Conservation (phyloP, 2,329 filamentous ascomycete genomes). For the Aspergillus brasiliensis region DNA sequence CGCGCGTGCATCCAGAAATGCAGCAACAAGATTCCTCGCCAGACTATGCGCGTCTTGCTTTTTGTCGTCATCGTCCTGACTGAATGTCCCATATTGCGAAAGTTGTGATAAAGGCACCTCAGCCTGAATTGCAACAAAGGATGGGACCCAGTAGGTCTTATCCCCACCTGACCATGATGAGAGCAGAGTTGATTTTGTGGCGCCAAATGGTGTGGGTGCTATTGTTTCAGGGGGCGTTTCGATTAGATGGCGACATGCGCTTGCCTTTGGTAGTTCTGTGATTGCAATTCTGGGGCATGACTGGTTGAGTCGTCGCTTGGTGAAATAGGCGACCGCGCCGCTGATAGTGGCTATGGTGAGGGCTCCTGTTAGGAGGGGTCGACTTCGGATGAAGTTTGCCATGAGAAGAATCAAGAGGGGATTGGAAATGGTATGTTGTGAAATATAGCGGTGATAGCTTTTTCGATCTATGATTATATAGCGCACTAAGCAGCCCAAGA, state of each 20-base stretch:
- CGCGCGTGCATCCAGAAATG: not conserved
- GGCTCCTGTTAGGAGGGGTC: not conserved
- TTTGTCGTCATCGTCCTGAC: not conserved
- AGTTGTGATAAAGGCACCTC: slow-evolving; percentile 5
- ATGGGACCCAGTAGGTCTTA: slow-evolving; percentile 8
- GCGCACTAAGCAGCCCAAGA: too few relatives aligned
- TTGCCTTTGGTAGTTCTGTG: not conserved
- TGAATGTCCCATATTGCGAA: not conserved
- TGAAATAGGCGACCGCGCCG: not conserved
- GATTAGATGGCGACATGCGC: not conserved
- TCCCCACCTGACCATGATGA: not conserved
- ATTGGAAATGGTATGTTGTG: not conserved
- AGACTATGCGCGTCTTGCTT: not conserved
- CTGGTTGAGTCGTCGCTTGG: not conserved
- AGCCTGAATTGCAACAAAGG: slow-evolving; percentile 4
- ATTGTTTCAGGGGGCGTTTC: not conserved
- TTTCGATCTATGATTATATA: too few relatives aligned
- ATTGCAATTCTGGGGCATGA: not conserved
- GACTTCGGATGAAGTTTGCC: not conserved
- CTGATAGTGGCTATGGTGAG: not conserved
- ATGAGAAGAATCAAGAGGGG: not conserved
- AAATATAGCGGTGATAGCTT: too few relatives aligned
- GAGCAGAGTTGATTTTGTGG: not conserved
- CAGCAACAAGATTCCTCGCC: not conserved
- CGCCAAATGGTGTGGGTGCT: not conserved